Base-by-base conservation (phyloP, 2,329 filamentous ascomycete genomes). In the Byssoonygena ceratinophila region DNA sequence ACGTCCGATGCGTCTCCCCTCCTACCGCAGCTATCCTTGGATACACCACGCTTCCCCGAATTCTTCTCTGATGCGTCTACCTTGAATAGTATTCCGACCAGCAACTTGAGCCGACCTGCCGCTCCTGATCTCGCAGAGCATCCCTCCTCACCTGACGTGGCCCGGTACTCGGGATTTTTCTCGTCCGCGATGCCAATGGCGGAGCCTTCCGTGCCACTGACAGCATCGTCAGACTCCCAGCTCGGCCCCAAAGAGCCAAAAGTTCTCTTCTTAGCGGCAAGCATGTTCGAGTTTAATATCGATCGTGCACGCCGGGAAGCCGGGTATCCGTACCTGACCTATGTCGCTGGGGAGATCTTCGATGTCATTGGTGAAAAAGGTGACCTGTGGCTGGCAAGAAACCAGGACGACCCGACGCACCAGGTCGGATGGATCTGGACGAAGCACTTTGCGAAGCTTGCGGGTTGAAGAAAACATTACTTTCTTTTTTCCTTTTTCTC, bases 381-480 rank as follows among this genome's bases (percentile, higher is more conserved):
- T 58, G 92, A 98, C 73, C 78, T 97, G 46, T 98, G 92, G 92
- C 81, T 98, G 53, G 92, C 92, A 50, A 88, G 88, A 68, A 98
- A 98, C 66, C 92, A 98, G 71, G 92, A 98, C 64, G 92, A 98
- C 68, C 74, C 81, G 1, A 76, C 74, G 9, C 79, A 85, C 58
- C 78, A 82, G 58, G 83, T 97, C 31, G 92, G 92, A 48, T 98
- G 92, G 92, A 95, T 98, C 63, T 98, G 92, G 92, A 94, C 90
- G 63, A 96, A 96, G 69, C 92, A 98, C 72, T 98, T 98, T 75
- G 85, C 85, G 39, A 75, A 75, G 51, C 64, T 80, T 25, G 55
- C 55, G 32, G 53, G 50, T 23, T 58, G 54, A 32, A n/a, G n/a
- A n/a, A n/a, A 40, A 39, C 8, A 39, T n/a, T 1, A 27, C 27